A percentile compares a stretch with the other conserved stretches of the same genome.
These are phyloP conservation scores for Penicillium pulvis DNA, from an alignment of 495 filamentous ascomycete species.

Conservation along the genomic window DNA sequence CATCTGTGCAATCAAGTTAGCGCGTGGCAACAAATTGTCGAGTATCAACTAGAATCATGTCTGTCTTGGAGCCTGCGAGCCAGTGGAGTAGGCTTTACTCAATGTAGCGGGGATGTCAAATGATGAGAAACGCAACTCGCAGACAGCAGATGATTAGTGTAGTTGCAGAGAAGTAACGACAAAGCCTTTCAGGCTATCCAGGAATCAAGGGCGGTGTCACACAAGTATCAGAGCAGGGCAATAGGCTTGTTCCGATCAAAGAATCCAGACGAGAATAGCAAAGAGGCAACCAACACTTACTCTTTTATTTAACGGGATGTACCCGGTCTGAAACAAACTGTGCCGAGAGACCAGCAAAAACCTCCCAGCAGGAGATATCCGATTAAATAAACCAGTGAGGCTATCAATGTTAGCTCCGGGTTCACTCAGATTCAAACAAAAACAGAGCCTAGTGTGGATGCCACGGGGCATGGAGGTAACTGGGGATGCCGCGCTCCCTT, in stretches of 20 bases:
- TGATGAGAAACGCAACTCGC: neutral
- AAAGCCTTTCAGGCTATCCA: neutral
- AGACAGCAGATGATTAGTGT: neutral
- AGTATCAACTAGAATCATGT: neutral
- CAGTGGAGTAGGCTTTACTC: neutral
- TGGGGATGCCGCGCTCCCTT: neutral
- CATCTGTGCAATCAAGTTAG: neutral
- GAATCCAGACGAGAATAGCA: neutral
- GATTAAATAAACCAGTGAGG: neutral
- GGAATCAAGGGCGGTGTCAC: neutral
- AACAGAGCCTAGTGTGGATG: neutral
- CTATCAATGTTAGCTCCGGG: neutral
- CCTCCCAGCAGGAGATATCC: neutral
- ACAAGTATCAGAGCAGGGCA: neutral
- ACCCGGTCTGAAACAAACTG: slow-evolving; percentile 1
- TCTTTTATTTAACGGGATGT: neutral
- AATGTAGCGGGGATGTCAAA: neutral
- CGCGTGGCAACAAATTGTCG: neutral
- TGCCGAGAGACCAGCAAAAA: neutral
- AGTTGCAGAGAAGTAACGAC: neutral
- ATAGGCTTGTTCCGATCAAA: neutral
- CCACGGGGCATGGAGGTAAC: neutral
- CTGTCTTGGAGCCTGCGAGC: neutral
- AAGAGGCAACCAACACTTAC: neutral
- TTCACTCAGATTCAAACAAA: neutral